phyloP scores from a whole-genome alignment of 2,329 filamentous ascomycete species.

The Daldinia sp. region DNA sequence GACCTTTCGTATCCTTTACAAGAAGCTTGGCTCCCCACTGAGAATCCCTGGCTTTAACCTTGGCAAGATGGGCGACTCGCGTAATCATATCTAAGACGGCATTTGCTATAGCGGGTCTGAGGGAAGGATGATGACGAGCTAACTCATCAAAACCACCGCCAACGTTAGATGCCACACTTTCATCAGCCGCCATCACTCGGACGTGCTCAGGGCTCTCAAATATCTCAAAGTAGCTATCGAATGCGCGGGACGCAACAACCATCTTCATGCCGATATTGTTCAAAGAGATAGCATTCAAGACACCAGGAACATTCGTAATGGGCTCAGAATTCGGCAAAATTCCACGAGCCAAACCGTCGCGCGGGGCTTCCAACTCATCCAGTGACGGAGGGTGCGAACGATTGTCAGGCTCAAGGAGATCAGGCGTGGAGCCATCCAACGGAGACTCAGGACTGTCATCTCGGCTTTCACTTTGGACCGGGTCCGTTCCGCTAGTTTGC shows the following conservation, averaged over 20 bases:
- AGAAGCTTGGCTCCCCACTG: conserved; percentile 84
- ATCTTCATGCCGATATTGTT: conserved; percentile 88
- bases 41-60: conserved; percentile 70
- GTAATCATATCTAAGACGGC: conserved; percentile 90
- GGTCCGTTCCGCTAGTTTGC: conserved; percentile 45
- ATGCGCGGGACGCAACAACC: conserved; percentile 81
- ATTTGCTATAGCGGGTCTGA: conserved; percentile 82
- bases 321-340: conserved; percentile 90
- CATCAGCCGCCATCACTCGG: conserved; percentile 79
- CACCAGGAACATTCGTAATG: conserved; percentile 84
- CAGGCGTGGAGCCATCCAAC: conserved; percentile 51
- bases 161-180: conserved; percentile 73
- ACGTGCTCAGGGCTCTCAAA: conserved; percentile 93
- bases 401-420: conserved; percentile 50
- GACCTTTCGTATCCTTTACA: conserved; percentile 65
- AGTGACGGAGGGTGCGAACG: conserved; percentile 63
- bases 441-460: conserved; percentile 50
- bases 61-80: conserved; percentile 78
- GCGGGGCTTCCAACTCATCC: conserved; percentile 57
- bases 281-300: conserved; percentile 92
- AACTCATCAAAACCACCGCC: conserved; percentile 93
- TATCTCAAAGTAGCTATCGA: conserved; percentile 92
- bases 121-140: conserved; percentile 86
- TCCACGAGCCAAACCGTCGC: conserved; percentile 66
- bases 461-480: conserved; percentile 44